Conservation (phyloP, 805 yeast species). For the Kodamaea kaohsiungensis region DNA sequence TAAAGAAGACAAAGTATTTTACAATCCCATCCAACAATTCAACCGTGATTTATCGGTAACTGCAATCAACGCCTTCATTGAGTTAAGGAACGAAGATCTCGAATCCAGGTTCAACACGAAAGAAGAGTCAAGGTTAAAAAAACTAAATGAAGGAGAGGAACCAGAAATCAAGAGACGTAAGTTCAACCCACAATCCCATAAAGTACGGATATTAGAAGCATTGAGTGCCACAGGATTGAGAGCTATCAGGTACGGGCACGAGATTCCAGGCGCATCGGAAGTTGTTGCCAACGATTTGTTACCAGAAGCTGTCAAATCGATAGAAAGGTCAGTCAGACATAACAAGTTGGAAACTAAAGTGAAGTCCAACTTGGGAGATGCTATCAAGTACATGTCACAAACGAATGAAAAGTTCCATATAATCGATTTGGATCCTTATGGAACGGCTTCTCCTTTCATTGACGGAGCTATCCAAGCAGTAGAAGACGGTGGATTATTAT, state of each 20-base stretch:
- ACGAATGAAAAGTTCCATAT: constrained; percentile 67
- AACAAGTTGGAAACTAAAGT: constrained; percentile 64
- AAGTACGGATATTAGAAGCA: constrained; percentile 78
- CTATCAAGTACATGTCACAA: constrained; percentile 72
- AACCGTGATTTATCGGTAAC: constrained; percentile 87
- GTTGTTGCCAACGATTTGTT: constrained; percentile 90
- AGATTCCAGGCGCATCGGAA: constrained; percentile 70
- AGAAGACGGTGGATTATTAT: constrained; percentile 79
- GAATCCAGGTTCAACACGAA: constrained; percentile 26
- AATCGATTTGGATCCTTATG: constrained; percentile 95
- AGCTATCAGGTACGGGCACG: constrained; percentile 91
- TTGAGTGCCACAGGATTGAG: constrained; percentile 93
- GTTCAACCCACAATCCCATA: constrained; percentile 7
- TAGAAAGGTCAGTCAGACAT: constrained; percentile 66
- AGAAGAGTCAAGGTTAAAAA: constrained; percentile 16
- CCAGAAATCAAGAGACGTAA: constrained; percentile 16
- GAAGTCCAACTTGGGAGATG: constrained; percentile 78
- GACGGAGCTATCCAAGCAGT: constrained; percentile 87
- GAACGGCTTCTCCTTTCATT: constrained; percentile 93
- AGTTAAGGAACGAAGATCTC: constrained; percentile 48
- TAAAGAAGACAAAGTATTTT: constrained; percentile 80
- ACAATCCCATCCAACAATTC: constrained; percentile 95
- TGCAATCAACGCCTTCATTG: constrained; percentile 85
- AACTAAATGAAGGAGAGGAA: constrained; percentile 4
- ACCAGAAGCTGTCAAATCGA: constrained; percentile 81